Evolutionary conservation across 768 basidiomycete species (phyloP), one percentile per base, ranked within the genome.

Genomic region (Tylopilus vinaceipallidus): DNA sequence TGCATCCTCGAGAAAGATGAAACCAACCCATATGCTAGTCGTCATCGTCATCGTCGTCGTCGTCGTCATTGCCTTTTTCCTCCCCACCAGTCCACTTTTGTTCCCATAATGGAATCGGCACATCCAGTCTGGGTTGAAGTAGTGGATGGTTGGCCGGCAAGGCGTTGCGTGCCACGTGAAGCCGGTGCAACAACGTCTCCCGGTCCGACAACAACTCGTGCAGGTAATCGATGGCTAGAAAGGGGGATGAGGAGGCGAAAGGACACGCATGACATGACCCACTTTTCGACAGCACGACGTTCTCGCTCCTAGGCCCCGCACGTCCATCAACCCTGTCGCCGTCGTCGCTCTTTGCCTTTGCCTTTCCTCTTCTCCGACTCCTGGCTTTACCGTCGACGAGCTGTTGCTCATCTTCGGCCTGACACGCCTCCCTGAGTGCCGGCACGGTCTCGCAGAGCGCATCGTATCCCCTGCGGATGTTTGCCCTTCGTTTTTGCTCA

Each of bases 401-500:
- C 47, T 45, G 63, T 49, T 59, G 77, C 51, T 82, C 84, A 47
- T 91, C 91, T 64, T 91, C 91, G 50, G 78, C 82, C 41, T 77
- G 72, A 34, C 92, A 89, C 0, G 91, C 91, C 57, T 90, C 91
- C 16, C 84, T 71, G 32, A 97, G 74, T 2, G 88, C 75, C 10
- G 94, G 94, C 0, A 97, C 85, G 23, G 82, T 81, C 22, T 86
- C 85, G 60, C 92, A 94, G 0, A 97, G 75, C 7, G 86, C 83
- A 58, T 95, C 93, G 64, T 95, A 95, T 11, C 92, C 94, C 33
- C 84, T 72, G 11, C 91, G 78, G 44, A 97, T 95, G 59, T 93
- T 94, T 13, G 91, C 91, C 27, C 94, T 82, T 22, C 94, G 84
- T 67, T 95, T 95, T 73, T 95, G 92, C 71, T 97, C 94, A 2